Conservation (phyloP, 169 alveolate species). For the Plasmodium vivax region DNA sequence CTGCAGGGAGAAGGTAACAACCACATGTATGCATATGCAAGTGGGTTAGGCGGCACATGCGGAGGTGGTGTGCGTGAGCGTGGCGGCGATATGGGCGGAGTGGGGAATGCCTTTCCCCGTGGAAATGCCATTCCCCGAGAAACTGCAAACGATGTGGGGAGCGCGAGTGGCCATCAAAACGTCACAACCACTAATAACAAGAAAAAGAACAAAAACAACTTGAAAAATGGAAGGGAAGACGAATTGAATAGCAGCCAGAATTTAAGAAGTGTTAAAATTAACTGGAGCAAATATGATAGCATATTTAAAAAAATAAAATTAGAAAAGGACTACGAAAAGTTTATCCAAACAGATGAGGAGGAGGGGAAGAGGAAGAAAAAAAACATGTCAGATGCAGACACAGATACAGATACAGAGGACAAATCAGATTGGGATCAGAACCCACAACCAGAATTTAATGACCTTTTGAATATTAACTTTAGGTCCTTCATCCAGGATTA, state of each 20-base stretch:
- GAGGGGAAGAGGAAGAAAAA: neutral
- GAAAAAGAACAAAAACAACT: constrained; percentile 20
- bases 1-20: neutral
- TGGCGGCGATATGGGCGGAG: neutral
- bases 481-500: constrained; percentile 22
- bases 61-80: neutral
- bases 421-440: constrained; percentile 18
- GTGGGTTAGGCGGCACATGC: neutral
- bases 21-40: neutral
- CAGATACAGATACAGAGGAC: constrained; percentile 10
- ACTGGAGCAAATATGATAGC: constrained; percentile 68
- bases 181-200: neutral
- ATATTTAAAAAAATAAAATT: constrained; percentile 47
- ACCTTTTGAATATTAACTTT: constrained; percentile 29
- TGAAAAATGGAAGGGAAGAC: constrained; percentile 39
- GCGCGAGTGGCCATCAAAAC: neutral
- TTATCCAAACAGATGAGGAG: constrained; percentile 3
- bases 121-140: no score
- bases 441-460: neutral
- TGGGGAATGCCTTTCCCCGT: no score
- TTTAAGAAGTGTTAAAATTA: constrained; percentile 65
- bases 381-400: constrained; percentile 16
- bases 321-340: constrained; percentile 49
- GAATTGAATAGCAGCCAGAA: constrained; percentile 49
- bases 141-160: neutral